Base-by-base conservation (phyloP, 495 filamentous ascomycete species). In the Pyrenula massariospora region DNA sequence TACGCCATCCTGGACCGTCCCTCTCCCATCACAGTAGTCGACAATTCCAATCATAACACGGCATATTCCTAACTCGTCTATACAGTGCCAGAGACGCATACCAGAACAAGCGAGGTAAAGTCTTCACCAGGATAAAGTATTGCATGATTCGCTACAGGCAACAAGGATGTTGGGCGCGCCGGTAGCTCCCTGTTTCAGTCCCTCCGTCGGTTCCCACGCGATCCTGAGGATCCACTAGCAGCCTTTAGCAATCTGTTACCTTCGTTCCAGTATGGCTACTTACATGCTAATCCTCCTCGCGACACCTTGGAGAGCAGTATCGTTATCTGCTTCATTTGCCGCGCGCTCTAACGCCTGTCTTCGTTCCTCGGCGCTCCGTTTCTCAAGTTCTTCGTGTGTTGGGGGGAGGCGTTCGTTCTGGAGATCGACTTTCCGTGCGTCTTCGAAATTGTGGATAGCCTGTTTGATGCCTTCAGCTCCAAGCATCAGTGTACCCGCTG, bases 381-480 rank as follows among this genome's bases (percentile, higher is more conserved):
- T 82, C 25, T 83, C 75, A 12, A 97, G 89, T 66, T 98, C 93
- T 56, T 97, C 93, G 57, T 95, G 89, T 61, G 77, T 90, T 3
- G 93, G 93, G 42, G 93, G 93, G 59, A 97, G 71, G 56, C 86
- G 82, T 75, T 98, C 93, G 67, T 98, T 98, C 72, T 96, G 91
- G 58, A 96, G 65, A 76, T 98, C 93, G 24, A 98, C 94, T 76
- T 95, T 96, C 52, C 91, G 78, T n/a, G 93, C 93, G 68, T 98
- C 93, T 68, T 98, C 93, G 60, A 98, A 98, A 62, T 81, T 93
- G 68, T 79, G 88, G 59, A 98, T 98, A n/a, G 93, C 93, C 64
- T 96, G 90, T 76, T 97, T 98, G 73, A 98, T 98, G 25, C 93
- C 93, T 69, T 97, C 93, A 0, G 93, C 91, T 52, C 93, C 93